Evolutionary conservation across 1,139 yeast genomes (phyloP), one percentile per base, ranked within the genome.

Genomic region (Geotrichum carabidarum): DNA sequence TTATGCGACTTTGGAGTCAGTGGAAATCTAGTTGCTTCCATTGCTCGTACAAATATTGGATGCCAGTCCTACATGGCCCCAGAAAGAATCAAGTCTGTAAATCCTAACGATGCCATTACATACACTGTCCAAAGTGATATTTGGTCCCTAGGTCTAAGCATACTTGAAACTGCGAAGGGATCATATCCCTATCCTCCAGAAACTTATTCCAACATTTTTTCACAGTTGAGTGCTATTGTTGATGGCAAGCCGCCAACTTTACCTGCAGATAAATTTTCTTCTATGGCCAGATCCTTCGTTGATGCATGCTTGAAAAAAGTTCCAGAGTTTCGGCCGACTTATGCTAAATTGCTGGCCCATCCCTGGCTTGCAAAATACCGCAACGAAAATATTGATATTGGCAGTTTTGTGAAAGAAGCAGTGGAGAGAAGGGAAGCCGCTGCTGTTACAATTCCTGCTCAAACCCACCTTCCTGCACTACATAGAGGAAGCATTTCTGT

Each of bases 21-120:
- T 56, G 99, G 99, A 32, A 93, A 93, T 67, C 75, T 93, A 59
- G 99, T 93, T 38, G 97, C 98, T 1, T 89, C 96, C 0, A 78
- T 93, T 64, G 99, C 99, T 8, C 83, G 90, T 65, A 93, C 99
- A 0, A 93, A 93, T 66, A 91, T 93, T 63, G 99, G 99, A 6
- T 94, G 99, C 70, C 99, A 93, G 71, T 87, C 96, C 4, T 93
- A 93, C 71, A 94, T 94, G 99, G 98, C 99, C 0, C 99, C 99
- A 1, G 99, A 93, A 70, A 79, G 99, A 66, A 94, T 93, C 65
- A 84, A 86, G 69, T 78, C 83, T 6, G 63, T 70, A 38, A 71
- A 70, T 51, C 68, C 71, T 12, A 81, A 81, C 8, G 91, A 86
- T 66, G 93, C 82, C 62, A 78, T 81, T 17, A 83, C 95, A 0